Conservation (phyloP, 176 grass and related monocot genomes). For the Ananas comosus region DNA sequence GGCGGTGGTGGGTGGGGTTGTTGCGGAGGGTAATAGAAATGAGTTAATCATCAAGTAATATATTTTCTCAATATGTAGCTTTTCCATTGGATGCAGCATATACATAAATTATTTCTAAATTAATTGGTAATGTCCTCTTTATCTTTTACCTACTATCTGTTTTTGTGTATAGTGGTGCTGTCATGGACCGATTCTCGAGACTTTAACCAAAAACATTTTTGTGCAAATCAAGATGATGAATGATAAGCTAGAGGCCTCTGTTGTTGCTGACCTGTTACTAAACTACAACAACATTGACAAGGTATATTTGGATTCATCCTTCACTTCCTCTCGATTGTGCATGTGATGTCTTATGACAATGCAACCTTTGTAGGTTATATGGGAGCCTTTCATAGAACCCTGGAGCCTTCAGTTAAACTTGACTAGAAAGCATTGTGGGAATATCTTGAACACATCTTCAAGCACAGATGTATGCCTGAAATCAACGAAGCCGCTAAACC, state of each 20-base stretch:
- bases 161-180: constrained; percentile 57
- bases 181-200: constrained; percentile 91
- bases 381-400: constrained; percentile 97
- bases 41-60: no score
- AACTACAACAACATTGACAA: constrained; percentile 99
- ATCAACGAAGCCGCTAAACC: constrained; percentile 72
- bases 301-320: constrained; percentile 38
- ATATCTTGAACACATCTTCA: constrained; percentile 44
- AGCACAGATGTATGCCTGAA: constrained; percentile 62
- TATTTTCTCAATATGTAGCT: no score
- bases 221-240: constrained; percentile 42
- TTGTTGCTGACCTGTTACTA: constrained; percentile 69
- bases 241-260: constrained; percentile 51
- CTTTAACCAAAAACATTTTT: constrained; percentile 66
- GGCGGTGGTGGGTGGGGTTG: no score
- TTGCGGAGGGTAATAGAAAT: no score
- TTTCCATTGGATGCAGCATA: neutral
- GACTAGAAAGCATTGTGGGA: constrained; percentile 44
- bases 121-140: constrained; percentile 14
- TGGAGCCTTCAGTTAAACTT: constrained; percentile 71
- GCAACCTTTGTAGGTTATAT: constrained; percentile 67
- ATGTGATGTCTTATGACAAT: constrained; percentile 21
- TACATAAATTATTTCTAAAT: neutral
- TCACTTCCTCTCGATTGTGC: neutral
- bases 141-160: constrained; percentile 7